These are phyloP conservation scores for Eimeria sp. DNA, from an alignment of 169 alveolate genomes.

Conservation along the genomic window DNA sequence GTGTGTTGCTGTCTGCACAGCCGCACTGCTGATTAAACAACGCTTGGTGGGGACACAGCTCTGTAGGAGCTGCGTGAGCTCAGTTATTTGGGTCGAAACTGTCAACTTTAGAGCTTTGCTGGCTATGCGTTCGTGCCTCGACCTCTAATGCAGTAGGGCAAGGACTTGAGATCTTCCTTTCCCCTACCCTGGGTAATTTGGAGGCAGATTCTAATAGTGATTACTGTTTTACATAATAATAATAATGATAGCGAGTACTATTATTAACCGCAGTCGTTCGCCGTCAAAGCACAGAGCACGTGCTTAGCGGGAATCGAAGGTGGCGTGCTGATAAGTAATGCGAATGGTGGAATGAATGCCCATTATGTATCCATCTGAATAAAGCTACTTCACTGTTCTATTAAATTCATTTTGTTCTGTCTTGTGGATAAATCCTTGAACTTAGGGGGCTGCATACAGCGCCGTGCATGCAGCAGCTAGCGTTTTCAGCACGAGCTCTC, in stretches of 20 bases:
- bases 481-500: not conserved
- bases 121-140: not conserved
- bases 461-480: conserved; percentile 28
- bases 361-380: not conserved
- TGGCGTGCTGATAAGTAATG: not conserved
- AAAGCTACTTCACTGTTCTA: not conserved
- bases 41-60: not conserved
- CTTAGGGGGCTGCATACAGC: not conserved
- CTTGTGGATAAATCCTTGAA: not conserved
- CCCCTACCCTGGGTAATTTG: not conserved
- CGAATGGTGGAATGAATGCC: not conserved
- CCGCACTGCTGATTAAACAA: not conserved
- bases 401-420: not conserved
- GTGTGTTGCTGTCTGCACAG: not conserved
- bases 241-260: not conserved
- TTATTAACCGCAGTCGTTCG: not conserved
- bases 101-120: not conserved
- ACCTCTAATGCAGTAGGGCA: not conserved
- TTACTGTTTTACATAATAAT: no score
- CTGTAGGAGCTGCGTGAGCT: not conserved
- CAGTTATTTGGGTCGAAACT: not conserved
- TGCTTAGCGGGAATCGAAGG: not conserved
- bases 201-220: no score
- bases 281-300: not conserved
- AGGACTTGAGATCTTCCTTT: not conserved